Evolutionary conservation across 345 rosid genomes (phyloP).

Genomic region (Brassica juncea): DNA sequence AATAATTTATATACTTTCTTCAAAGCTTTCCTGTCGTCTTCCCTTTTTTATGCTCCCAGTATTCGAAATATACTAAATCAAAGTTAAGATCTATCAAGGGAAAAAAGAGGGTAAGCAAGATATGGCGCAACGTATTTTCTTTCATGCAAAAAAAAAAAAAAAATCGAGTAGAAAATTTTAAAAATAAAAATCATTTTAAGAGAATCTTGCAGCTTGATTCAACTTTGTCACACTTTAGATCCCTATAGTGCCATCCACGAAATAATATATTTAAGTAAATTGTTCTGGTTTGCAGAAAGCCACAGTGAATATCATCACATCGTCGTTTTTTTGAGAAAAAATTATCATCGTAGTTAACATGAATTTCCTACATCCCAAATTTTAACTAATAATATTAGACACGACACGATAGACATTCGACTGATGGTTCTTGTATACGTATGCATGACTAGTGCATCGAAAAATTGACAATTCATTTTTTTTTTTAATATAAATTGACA

Average conservation of each 20-base stretch:
- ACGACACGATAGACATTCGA: no score
- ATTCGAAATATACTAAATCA: constrained; percentile 21
- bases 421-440: no score
- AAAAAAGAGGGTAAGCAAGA: constrained; percentile 1
- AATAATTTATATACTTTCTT: background rate
- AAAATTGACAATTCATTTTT: no score
- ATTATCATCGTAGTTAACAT: no score
- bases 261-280: background rate
- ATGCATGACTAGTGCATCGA: no score
- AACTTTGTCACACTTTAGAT: constrained; percentile 8
- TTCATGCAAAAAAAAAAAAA: background rate
- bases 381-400: no score
- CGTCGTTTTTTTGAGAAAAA: no score
- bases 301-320: background rate
- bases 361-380: no score
- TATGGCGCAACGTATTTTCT: constrained; percentile 28
- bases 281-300: background rate
- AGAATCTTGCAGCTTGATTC: constrained; percentile 20
- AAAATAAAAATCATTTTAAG: background rate
- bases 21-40: background rate
- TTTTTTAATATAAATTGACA: no score
- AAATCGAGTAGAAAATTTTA: constrained; percentile 6
- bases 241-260: background rate
- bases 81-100: constrained; percentile 20
- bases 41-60: background rate